Percentiles rank a stretch among this genome's conserved stretches.
Evolutionary conservation across 176 grass and related monocot species (phyloP).

Genomic region (Ampelocalamus luodianensis): DNA sequence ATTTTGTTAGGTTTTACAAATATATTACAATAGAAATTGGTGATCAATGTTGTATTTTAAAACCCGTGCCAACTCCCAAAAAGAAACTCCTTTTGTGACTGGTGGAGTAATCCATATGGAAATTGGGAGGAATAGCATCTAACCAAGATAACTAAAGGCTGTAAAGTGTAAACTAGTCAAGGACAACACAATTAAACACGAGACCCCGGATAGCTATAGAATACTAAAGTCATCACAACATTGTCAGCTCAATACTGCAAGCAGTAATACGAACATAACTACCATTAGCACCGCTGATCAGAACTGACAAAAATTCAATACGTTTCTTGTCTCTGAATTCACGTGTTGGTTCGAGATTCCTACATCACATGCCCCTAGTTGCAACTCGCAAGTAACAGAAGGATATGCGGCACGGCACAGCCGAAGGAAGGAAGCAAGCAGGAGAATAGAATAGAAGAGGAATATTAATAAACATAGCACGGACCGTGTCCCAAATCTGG

Average conservation of each 20-base stretch:
- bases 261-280: background rate
- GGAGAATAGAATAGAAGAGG: background rate
- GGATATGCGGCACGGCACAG: background rate
- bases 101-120: background rate
- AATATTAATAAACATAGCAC: background rate
- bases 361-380: background rate
- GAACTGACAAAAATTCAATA: background rate
- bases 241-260: background rate
- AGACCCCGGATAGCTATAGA: background rate
- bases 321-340: background rate
- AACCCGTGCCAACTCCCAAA: background rate
- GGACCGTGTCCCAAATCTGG: slow-evolving; percentile 88
- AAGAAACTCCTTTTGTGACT: background rate
- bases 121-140: background rate
- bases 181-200: background rate
- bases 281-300: background rate
- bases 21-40: background rate
- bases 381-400: background rate
- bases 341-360: background rate
- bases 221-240: background rate
- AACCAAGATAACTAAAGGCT: background rate
- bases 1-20: background rate
- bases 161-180: background rate
- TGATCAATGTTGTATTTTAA: background rate
- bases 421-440: background rate